These are phyloP conservation scores for Coniochaeta ligniaria DNA, from an alignment of 2,329 filamentous ascomycete species.

Conservation along the genomic window DNA sequence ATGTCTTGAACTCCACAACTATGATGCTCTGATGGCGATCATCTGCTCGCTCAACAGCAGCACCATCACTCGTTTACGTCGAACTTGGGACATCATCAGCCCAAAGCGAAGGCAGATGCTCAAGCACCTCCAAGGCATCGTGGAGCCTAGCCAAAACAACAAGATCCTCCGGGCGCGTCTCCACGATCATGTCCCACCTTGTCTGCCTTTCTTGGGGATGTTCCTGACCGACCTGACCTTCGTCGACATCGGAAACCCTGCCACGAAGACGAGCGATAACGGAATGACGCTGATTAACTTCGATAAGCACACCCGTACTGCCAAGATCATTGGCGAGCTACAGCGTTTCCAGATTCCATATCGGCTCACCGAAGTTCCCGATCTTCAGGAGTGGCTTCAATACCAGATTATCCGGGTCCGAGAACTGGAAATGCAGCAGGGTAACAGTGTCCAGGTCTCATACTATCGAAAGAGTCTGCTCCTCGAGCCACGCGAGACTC, in stretches of 20 bases:
- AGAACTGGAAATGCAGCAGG: constrained; percentile 37
- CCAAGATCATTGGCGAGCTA: constrained; percentile 90
- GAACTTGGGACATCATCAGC: constrained; percentile 87
- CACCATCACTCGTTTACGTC: constrained; percentile 78
- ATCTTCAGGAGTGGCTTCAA: constrained; percentile 90
- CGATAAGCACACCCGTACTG: constrained; percentile 91
- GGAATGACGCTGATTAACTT: constrained; percentile 87
- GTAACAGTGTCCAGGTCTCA: constrained; percentile 47
- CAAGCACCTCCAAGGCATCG: constrained; percentile 71
- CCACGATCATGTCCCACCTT: constrained; percentile 81
- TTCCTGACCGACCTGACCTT: constrained; percentile 96
- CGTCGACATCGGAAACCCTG: constrained; percentile 87
- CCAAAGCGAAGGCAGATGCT: constrained; percentile 75
- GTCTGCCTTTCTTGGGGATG: constrained; percentile 90
- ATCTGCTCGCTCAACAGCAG: constrained; percentile 91
- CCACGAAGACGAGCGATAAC: constrained; percentile 63
- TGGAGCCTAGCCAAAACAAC: constrained; percentile 88
- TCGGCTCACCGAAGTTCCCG: constrained; percentile 70
- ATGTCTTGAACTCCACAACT: constrained; percentile 87
- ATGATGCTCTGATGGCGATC: constrained; percentile 94
- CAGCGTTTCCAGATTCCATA: constrained; percentile 96
- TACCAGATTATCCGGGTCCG: constrained; percentile 73
- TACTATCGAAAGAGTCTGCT: constrained; percentile 78
- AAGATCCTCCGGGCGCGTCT: constrained; percentile 76
- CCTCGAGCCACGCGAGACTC: constrained; percentile 65